These are phyloP conservation scores for Coccinonectria pachysandricola DNA, from an alignment of 2,329 filamentous ascomycete genomes.

Conservation along the genomic window DNA sequence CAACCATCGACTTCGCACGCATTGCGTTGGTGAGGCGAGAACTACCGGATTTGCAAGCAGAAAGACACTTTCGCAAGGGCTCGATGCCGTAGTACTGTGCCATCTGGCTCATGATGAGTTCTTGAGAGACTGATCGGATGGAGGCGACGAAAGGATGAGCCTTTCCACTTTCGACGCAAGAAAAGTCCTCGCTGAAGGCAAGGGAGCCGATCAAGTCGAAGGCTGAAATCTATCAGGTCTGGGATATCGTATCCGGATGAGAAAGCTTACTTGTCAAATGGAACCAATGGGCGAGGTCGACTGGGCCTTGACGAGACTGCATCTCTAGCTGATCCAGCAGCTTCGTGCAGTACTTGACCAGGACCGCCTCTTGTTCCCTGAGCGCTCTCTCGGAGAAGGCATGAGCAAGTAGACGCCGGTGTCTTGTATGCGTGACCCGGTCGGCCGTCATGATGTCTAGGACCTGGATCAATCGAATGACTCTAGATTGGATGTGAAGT, in stretches of 20 bases:
- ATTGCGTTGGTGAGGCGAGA: conserved; percentile 8
- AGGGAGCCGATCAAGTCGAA: conserved; percentile 13
- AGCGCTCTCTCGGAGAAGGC: conserved; percentile 13
- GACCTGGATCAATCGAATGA: too few species aligned
- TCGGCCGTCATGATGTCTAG: conserved; percentile 12
- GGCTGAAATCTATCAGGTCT: conserved; percentile 4
- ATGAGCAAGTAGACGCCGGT: conserved; percentile 9
- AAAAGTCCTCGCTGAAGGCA: conserved; percentile 11
- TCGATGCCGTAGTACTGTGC: conserved; percentile 3
- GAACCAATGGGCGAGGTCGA: conserved; percentile 10
- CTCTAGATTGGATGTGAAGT: too few species aligned
- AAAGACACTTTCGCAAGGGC: conserved; percentile 2
- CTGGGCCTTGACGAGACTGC: conserved; percentile 1
- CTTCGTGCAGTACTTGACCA: conserved; percentile 9
- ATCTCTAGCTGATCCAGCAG: conserved; percentile 7
- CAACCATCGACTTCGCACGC: conserved; percentile 10
- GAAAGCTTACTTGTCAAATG: conserved; percentile 10
- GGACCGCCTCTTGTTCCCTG: conserved; percentile 9
- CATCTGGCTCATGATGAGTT: conserved; percentile 14
- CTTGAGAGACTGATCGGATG: conserved; percentile 8
- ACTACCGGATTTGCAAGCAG: not conserved
- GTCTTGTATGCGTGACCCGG: conserved; percentile 7
- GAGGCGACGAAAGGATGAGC: conserved; percentile 12
- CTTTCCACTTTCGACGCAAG: conserved; percentile 10
- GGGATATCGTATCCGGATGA: too few species aligned